phyloP scores from a whole-genome alignment of 176 grass and related monocot species.

The Zoysia japonica region DNA sequence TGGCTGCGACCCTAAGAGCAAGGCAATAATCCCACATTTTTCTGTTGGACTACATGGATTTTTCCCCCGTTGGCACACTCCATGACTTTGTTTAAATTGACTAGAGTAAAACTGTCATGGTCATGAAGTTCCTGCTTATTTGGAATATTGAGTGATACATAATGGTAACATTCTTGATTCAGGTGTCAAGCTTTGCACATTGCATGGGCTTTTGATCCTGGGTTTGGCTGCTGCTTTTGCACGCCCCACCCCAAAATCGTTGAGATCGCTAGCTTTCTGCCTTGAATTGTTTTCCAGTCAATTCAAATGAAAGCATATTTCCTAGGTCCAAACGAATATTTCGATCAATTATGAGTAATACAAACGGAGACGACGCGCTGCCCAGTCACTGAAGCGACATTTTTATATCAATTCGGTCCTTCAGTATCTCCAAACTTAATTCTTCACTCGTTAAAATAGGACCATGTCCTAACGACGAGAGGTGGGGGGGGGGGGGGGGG shows the following conservation, averaged over 20 bases:
- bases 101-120: slow-evolving; percentile 11
- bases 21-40: slow-evolving; percentile 37
- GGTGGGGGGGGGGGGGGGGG: too few species aligned
- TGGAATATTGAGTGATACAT: slow-evolving; percentile 3
- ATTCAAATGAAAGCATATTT: background rate
- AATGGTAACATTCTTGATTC: slow-evolving; percentile 10
- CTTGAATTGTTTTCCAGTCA: background rate
- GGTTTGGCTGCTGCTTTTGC: background rate
- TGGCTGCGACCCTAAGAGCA: slow-evolving; percentile 43
- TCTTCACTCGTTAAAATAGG: too few species aligned
- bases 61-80: background rate
- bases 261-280: background rate
- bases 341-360: background rate
- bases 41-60: slow-evolving; percentile 38
- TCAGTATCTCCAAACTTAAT: background rate
- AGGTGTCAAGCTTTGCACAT: background rate
- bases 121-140: slow-evolving; percentile 27
- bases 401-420: background rate
- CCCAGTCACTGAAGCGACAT: background rate
- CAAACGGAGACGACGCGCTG: background rate
- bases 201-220: background rate
- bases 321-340: background rate
- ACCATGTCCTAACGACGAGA: too few species aligned
- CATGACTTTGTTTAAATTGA: slow-evolving; percentile 30
- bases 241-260: background rate